Percentiles rank a stretch among this genome's conserved stretches.
These are phyloP conservation scores for Iris macrosiphon DNA, from an alignment of 106 monocot genomes.

Conservation along the genomic window DNA sequence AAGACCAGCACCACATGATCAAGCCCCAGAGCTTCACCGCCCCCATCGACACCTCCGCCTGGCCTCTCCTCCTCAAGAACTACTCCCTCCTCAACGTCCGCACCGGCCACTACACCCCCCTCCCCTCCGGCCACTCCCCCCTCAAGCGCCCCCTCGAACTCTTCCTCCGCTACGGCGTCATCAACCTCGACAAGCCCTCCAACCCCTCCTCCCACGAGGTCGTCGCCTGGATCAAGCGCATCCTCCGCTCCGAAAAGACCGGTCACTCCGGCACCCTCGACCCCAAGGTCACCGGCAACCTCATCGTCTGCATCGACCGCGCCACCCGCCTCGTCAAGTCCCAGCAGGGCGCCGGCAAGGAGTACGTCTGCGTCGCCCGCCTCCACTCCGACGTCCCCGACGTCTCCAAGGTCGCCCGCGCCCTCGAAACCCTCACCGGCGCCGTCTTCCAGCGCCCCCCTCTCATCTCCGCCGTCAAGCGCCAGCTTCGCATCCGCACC, in stretches of 20 bases:
- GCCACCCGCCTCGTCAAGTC: constrained; percentile 96
- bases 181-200: constrained; percentile 95
- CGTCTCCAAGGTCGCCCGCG: constrained; percentile 47
- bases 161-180: constrained; percentile 77
- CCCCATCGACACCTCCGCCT: constrained; percentile 58
- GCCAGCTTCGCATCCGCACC: constrained; percentile 75
- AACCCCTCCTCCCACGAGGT: constrained; percentile 96
- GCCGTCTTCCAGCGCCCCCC: constrained; percentile 94
- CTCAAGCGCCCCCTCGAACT: constrained; percentile 66
- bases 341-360: constrained; percentile 97
- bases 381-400: constrained; percentile 58
- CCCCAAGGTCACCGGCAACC: constrained; percentile 95
- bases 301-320: constrained; percentile 91
- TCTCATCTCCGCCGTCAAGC: constrained; percentile 86
- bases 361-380: constrained; percentile 87
- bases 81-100: constrained; percentile 88
- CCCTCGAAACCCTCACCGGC: constrained; percentile 77
- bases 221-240: constrained; percentile 90
- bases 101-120: constrained; percentile 93
- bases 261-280: constrained; percentile 95
- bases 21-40: constrained; percentile 72
- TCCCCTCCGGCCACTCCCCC: constrained; percentile 79
- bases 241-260: constrained; percentile 83
- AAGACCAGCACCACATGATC: constrained; percentile 41
- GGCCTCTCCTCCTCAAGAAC: constrained; percentile 93